Evolutionary conservation across 805 yeast genomes (phyloP).

Genomic region (Starmerella tilneyi): DNA sequence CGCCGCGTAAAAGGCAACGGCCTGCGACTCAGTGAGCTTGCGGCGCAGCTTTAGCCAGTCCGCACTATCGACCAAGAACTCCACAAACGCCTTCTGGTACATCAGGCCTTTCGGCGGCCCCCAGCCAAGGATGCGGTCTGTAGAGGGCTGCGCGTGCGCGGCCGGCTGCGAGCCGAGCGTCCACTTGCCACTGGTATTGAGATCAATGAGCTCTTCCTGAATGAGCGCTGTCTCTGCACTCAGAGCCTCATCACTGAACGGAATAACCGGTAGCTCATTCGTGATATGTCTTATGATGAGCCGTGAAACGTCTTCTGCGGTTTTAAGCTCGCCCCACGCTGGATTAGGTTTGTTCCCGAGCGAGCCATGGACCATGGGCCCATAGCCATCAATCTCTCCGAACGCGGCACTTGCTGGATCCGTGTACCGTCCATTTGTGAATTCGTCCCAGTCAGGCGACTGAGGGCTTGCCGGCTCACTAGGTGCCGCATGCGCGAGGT

Average conservation of each 20-base stretch:
- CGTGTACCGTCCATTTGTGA: slow-evolving; percentile 91
- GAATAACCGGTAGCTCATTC: slow-evolving; percentile 64
- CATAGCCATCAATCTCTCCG: slow-evolving; percentile 97
- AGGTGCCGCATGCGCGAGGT: slow-evolving; percentile 28
- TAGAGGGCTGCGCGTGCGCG: slow-evolving; percentile 61
- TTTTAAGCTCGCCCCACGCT: slow-evolving; percentile 72
- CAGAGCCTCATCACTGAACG: slow-evolving; percentile 84
- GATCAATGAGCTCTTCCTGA: slow-evolving; percentile 75
- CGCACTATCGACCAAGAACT: slow-evolving; percentile 63
- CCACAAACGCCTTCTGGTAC: slow-evolving; percentile 91
- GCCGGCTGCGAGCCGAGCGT: slow-evolving; percentile 96
- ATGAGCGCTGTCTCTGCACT: slow-evolving; percentile 85
- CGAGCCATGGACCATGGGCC: slow-evolving; percentile 70
- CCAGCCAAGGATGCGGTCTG: slow-evolving; percentile 94
- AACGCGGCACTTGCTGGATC: slow-evolving; percentile 93
- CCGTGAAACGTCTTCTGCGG: slow-evolving; percentile 47
- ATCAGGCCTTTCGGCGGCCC: slow-evolving; percentile 85
- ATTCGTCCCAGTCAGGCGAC: slow-evolving; percentile 92
- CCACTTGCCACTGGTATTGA: slow-evolving; percentile 66
- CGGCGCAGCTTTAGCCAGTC: slow-evolving; percentile 46
- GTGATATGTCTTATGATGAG: slow-evolving; percentile 65
- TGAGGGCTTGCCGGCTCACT: slow-evolving; percentile 22
- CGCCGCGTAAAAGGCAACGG: slow-evolving; percentile 65
- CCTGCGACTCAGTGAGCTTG: slow-evolving; percentile 29
- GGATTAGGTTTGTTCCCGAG: slow-evolving; percentile 54